Base-by-base conservation (phyloP, 352 stramenopile species). In the Phytophthora rubi region DNA sequence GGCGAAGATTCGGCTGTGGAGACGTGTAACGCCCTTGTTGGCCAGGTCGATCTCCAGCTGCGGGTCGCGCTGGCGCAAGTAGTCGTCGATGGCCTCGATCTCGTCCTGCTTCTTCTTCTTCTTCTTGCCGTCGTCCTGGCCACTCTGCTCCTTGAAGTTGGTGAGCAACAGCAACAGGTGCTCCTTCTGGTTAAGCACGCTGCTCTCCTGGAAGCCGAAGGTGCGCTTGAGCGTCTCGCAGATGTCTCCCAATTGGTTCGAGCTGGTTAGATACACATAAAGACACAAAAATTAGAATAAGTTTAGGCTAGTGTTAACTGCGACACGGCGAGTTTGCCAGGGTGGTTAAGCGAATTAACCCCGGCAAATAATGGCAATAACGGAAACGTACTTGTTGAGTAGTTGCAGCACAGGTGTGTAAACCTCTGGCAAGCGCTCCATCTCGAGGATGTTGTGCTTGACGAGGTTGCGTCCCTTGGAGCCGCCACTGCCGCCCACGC, bases 131-230 rank as follows among this genome's bases (percentile, higher is more conserved):
- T 80, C 69, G 3, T 87, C 80, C 21, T 89, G 81, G 0, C 82
- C 74, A 6, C 68, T 82, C 59, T 91, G 83, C 53, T 93, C 83
- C 62, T 93, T 93, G 62, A 89, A 90, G 62, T 94, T 93, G 0
- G 87, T 93, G 6, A 94, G 64, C 58, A 93, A 67, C 37, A 94
- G 69, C 53, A 91, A 49, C 71, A 94, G 56, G 62, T 95, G 85
- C 61, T 93, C 88, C 59, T 83, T 83, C 68, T 93, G 86, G 70
- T 92, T 93, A 3, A 86, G 68, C 13, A 85, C 82, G 57, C 81
- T 96, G 57, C 88, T 76, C 54, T 97, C 88, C 75, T 99, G 97
- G 79, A 99, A 99, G 21, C 97, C 97, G 73, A 98, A 98, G 37
- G 96, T 97, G 75, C 94, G 96, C 42, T 97, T 97, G 5, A 99